A percentile compares a stretch with the other conserved stretches of the same genome.
These are phyloP conservation scores for Mercurialis annua DNA, from an alignment of 345 rosid species.

Conservation along the genomic window DNA sequence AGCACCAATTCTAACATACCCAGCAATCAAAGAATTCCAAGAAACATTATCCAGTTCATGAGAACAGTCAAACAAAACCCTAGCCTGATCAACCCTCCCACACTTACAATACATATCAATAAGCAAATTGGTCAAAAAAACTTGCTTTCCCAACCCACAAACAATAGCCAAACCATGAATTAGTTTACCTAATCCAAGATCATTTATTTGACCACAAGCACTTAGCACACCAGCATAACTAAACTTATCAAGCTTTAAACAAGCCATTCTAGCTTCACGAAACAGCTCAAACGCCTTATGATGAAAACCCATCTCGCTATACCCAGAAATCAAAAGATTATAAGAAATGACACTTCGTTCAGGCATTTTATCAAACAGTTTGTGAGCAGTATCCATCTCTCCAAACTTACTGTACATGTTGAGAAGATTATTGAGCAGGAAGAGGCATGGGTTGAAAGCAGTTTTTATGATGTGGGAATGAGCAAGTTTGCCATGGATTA, in stretches of 20 bases:
- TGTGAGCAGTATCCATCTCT: slow-evolving; percentile 30
- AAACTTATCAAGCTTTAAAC: slow-evolving; percentile 44
- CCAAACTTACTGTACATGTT: slow-evolving; percentile 38
- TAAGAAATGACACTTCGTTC: slow-evolving; percentile 41
- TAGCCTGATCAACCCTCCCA: slow-evolving; percentile 38
- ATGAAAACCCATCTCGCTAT: slow-evolving; percentile 34
- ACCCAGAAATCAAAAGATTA: slow-evolving; percentile 46
- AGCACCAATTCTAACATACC: slow-evolving; percentile 39
- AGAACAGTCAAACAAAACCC: slow-evolving; percentile 39
- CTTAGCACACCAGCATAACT: slow-evolving; percentile 46
- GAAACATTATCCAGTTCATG: slow-evolving; percentile 38
- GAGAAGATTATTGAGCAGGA: slow-evolving; percentile 37
- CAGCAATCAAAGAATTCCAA: slow-evolving; percentile 56
- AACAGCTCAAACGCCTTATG: slow-evolving; percentile 29
- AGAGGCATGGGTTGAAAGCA: slow-evolving; percentile 32
- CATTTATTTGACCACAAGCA: slow-evolving; percentile 38
- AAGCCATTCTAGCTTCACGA: slow-evolving; percentile 31
- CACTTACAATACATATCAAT: slow-evolving; percentile 50
- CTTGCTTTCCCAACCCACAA: slow-evolving; percentile 29
- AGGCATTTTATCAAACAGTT: slow-evolving; percentile 46
- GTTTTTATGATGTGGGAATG: slow-evolving; percentile 47
- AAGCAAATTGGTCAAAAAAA: slow-evolving; percentile 33
- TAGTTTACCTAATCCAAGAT: slow-evolving; percentile 36
- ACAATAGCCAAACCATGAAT: slow-evolving; percentile 44
- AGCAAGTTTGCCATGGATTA: slow-evolving; percentile 34